Evolutionary conservation across 805 yeast species (phyloP), one percentile per base, ranked within the genome.

Genomic region (Spathaspora arborariae): DNA sequence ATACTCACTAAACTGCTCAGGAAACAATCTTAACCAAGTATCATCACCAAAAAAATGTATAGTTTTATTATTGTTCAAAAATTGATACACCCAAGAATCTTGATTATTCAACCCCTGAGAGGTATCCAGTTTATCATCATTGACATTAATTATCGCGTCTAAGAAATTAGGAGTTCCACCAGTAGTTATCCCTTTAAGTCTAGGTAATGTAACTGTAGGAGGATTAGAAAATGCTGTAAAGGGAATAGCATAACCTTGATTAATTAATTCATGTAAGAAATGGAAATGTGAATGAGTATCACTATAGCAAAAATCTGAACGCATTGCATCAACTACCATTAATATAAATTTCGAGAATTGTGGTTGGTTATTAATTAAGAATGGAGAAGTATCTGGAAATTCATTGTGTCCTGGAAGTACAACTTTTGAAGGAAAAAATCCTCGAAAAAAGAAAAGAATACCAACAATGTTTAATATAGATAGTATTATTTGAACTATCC

Each of bases 41-140:
- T 94, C 99, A 64, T 94, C 99, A 26, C 99, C 99, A 68, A 78
- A 92, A 78, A 94, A 88, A 59, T 90, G 85, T 22, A 94, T 69
- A 18, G 58, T 71, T 59, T 74, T 74, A 21, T 51, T 53, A 24
- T 64, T 64, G 20, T 52, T 44, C 20, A 53, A 50, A 65, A 90
- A 73, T 59, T 94, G 98, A 30, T 73, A 72, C 8, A 91, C 62
- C 97, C 97, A 90, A 22, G 94, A 85, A 61, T 94, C 99, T 52
- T 85, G 95, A 42, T 76, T 79, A 0, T 79, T 75, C 41, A 91
- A 62, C 2, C 82, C 79, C 8, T 88, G 83, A 0, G 90, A 78
- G 1, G 80, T 69, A 33, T 82, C 82, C 35, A 30, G 35, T 51
- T 89, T 96, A 39, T 85, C 94, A 54, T 94, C 98, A 2, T 96